A percentile compares a stretch with the other conserved stretches of the same genome.
Conservation (phyloP, 2,329 filamentous ascomycete genomes). For the Trichoderma semiorbis region DNA sequence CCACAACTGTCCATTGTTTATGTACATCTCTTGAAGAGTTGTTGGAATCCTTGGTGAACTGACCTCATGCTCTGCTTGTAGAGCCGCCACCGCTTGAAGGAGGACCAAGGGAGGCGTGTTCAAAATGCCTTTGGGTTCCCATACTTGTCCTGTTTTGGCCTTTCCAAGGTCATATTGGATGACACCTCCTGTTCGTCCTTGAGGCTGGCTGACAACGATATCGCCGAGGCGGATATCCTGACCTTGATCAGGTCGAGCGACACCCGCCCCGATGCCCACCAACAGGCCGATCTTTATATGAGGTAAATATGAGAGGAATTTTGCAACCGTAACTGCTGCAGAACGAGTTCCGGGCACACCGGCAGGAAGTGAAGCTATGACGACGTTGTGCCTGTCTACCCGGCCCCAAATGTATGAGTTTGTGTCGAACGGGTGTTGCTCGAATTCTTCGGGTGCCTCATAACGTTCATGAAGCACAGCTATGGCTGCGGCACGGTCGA, state of each 20-base stretch:
- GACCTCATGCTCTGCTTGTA: no score
- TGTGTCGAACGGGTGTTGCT: background rate
- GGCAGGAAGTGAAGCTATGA: background rate
- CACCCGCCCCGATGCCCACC: background rate
- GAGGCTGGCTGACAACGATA: background rate
- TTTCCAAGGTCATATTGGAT: background rate
- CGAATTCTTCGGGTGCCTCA: background rate
- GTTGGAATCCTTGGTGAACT: no score
- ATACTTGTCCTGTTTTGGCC: no score
- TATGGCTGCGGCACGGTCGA: no score
- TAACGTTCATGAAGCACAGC: background rate
- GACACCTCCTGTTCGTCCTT: background rate
- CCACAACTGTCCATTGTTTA: no score
- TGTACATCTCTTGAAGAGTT: no score
- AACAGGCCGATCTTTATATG: background rate
- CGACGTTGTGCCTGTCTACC: background rate
- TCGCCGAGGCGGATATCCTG: background rate
- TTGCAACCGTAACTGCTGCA: no score
- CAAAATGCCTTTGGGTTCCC: no score
- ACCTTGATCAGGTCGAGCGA: background rate
- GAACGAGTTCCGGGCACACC: no score
- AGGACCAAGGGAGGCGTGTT: no score
- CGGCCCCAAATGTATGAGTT: background rate
- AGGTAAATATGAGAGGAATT: background rate
- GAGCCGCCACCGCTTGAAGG: no score